A percentile compares a stretch with the other conserved stretches of the same genome.
phyloP scores from a whole-genome alignment of 2,329 filamentous ascomycete species.

The Chrysosporium queenslandicum region DNA sequence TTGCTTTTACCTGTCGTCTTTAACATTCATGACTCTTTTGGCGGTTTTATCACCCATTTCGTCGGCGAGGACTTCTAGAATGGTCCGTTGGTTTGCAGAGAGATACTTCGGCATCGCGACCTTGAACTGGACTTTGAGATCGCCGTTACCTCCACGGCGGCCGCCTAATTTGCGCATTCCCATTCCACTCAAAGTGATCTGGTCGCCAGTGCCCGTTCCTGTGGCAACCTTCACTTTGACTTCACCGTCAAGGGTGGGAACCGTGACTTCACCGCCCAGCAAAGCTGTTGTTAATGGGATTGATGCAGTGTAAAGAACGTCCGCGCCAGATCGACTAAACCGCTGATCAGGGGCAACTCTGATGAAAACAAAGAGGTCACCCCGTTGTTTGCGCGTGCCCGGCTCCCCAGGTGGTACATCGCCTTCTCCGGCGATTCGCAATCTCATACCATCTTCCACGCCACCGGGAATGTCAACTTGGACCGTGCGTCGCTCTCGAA shows the following conservation, averaged over 20 bases:
- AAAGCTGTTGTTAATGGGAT: slow-evolving; percentile 89
- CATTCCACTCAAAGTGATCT: slow-evolving; percentile 77
- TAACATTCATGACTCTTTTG: slow-evolving; percentile 81
- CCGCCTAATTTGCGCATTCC: slow-evolving; percentile 80
- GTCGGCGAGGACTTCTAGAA: slow-evolving; percentile 91
- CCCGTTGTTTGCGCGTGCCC: slow-evolving; percentile 56
- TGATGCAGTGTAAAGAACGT: slow-evolving; percentile 84
- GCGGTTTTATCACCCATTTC: slow-evolving; percentile 91
- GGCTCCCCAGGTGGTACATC: slow-evolving; percentile 64
- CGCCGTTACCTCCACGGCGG: slow-evolving; percentile 55
- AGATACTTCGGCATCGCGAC: slow-evolving; percentile 93
- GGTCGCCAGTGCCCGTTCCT: slow-evolving; percentile 85
- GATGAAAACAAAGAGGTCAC: slow-evolving; percentile 86
- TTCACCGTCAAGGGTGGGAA: slow-evolving; percentile 83
- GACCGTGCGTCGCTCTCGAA: slow-evolving; percentile 72
- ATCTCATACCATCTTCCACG: slow-evolving; percentile 90
- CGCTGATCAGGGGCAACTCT: slow-evolving; percentile 80
- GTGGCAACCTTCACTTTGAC: slow-evolving; percentile 86
- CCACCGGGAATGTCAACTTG: slow-evolving; percentile 87
- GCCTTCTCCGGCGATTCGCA: slow-evolving; percentile 75
- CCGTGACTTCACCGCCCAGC: slow-evolving; percentile 76
- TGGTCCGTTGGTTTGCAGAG: slow-evolving; percentile 78
- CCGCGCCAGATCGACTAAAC: slow-evolving; percentile 76
- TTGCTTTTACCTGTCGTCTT: slow-evolving; percentile 39
- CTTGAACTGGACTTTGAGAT: slow-evolving; percentile 88